Base-by-base conservation (phyloP, 495 filamentous ascomycete genomes). In the Penicillium angulare region DNA sequence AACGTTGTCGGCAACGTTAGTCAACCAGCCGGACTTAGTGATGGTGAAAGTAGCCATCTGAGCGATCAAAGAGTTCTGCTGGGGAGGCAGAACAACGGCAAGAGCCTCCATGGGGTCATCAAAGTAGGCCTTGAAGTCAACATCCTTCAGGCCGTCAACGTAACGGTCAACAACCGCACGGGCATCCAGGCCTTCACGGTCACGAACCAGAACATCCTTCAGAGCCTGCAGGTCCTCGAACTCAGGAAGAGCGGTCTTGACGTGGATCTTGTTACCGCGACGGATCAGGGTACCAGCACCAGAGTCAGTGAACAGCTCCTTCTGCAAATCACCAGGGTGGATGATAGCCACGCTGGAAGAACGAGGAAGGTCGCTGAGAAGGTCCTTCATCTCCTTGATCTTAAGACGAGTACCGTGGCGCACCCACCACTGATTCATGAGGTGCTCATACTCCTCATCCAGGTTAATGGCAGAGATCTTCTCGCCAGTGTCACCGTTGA, bases 401-500 rank as follows among this genome's bases (percentile, higher is more conserved):
- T 98, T 98, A 48, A 97, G 75, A 57, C 92, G 85, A 34, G 93
- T 98, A 26, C 93, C 93, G 70, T 95, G 93, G 54, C 87, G 86
- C 64, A 96, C 95, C 93, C 93, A 98, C 66, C 88, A 85, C 72
- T 97, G 91, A 40, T 79, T 84, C 92, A 98, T 96, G 58, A 97
- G 78, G 64, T 90, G 80, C 13, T 96, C 95, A 65, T 87, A 98
- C 69, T 98, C 93, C 72, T 98, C 92, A 60, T 98, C 93, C 18
- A 98, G 81, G 74, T 98, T 97, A 65, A 98, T 98, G 43, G 85
- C 90, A 7, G 92, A 96, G 59, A 98, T 97, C 78, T 96, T 96
- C 76, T 95, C 88, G 38, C 88, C 87, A 12, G 87, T 90, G 52
- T 93, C 89, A 47, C 89, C 92, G 64, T 97, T 90, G 73, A 95